Base-by-base conservation (phyloP, 257 asterid genomes). In the Capsicum baccatum region DNA sequence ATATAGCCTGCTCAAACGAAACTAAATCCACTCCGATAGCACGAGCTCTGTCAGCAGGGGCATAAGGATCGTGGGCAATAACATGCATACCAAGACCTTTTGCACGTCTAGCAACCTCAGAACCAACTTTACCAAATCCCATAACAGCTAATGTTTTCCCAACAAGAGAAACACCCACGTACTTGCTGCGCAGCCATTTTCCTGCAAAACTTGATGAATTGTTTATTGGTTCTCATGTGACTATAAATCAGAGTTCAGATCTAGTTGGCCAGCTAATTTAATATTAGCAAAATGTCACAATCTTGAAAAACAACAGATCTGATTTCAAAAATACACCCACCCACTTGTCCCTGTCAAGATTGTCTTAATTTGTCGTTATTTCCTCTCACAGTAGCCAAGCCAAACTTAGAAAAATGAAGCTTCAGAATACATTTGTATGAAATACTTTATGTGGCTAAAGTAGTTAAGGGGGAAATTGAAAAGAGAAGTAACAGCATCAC, bases 21-120 rank as follows among this genome's bases (percentile, higher is more conserved):
- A 96, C 99, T 88, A 96, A 85, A 37, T 95, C 98, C 33, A 95
- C 98, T 9, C 99, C 99, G 58, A 91, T 83, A 15, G 99, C 99
- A 0, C 97, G 97, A 48, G 98, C 99, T 85, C 98, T 88, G 82
- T 96, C 99, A 66, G 99, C 98, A 11, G 99, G 98, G 73, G 99
- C 97, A 88, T 96, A 96, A 13, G 99, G 99, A 64, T 96, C 99
- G 21, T 96, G 99, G 35, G 99, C 97, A 78, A 96, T 88, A 9
- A 96, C 98, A 76, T 90, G 91, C 98, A 96, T 96, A 12, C 99
- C 99, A 0, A 96, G 97, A 73, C 99, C 99, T 83, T 95, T 96
- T 2, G 99, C 99, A 17, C 99, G 96, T 58, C 99, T 89, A 39
- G 93, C 93, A 79, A 90, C 93, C 78, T 90, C 92, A 8, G 93